Percentiles rank a stretch among this genome's conserved stretches.
Evolutionary conservation across 2,329 filamentous ascomycete species (phyloP).

Genomic region (Aspergillus oerlinghausenensis): DNA sequence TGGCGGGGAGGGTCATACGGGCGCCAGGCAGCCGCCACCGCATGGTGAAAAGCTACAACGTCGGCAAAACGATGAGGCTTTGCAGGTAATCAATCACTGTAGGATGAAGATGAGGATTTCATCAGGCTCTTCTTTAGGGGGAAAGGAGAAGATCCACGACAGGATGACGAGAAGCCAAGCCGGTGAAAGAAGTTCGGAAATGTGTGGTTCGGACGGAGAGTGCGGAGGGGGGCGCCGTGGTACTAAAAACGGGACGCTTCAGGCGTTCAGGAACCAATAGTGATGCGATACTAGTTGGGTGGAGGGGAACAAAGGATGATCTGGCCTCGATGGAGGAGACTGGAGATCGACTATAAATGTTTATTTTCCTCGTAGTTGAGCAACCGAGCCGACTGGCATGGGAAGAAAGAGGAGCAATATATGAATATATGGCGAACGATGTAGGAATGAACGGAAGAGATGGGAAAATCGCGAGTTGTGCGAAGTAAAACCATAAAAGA

Average conservation of each 20-base stretch:
- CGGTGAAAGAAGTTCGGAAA: neutral
- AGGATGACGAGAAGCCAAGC: neutral
- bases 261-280: neutral
- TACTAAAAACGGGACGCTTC: neutral
- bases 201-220: conserved; percentile 1
- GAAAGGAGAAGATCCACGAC: neutral
- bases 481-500: neutral
- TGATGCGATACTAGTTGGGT: neutral
- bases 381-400: conserved; percentile 5
- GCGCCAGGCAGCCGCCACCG: conserved; percentile 61
- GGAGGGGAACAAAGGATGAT: neutral
- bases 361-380: neutral
- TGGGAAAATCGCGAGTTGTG: neutral
- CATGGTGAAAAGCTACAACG: conserved; percentile 49
- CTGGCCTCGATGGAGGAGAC: neutral
- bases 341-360: neutral
- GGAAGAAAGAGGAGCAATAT: conserved; percentile 11
- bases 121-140: neutral
- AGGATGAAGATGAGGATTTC: neutral
- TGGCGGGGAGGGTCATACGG: conserved; percentile 50
- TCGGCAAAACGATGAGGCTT: conserved; percentile 2
- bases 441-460: neutral
- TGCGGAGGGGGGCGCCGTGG: neutral
- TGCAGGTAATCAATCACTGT: conserved; percentile 4
- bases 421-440: neutral